Conservation (phyloP, 2,329 filamentous ascomycete genomes). For the Aspergillus ochraceus region DNA sequence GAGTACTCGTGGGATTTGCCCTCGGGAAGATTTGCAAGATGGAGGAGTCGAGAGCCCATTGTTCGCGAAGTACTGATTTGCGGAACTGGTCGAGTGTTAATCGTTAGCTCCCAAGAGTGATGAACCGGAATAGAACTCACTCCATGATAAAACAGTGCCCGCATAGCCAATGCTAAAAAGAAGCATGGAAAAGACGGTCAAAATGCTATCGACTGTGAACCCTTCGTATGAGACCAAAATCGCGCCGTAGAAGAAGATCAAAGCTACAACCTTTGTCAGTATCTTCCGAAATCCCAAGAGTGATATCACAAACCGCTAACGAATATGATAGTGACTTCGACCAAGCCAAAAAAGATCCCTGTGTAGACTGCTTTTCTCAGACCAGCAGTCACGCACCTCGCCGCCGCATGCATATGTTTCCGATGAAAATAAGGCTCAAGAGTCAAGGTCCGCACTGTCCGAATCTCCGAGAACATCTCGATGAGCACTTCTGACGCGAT, state of each 20-base stretch:
- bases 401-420: constrained; percentile 59
- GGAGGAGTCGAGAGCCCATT: constrained; percentile 70
- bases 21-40: constrained; percentile 62
- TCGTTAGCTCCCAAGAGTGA: background rate
- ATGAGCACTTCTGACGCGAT: constrained; percentile 63
- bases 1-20: constrained; percentile 58
- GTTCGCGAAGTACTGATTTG: constrained; percentile 75
- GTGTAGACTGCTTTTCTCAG: constrained; percentile 65
- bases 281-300: background rate
- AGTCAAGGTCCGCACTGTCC: constrained; percentile 72
- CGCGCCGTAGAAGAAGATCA: constrained; percentile 83
- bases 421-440: constrained; percentile 69
- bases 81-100: constrained; percentile 54
- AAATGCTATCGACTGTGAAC: constrained; percentile 57
- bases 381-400: constrained; percentile 60
- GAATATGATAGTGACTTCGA: constrained; percentile 70
- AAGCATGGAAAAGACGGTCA: constrained; percentile 77
- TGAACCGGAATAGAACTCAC: constrained; percentile 26
- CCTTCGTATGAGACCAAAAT: constrained; percentile 57
- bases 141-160: constrained; percentile 66
- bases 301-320: constrained; percentile 52
- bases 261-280: constrained; percentile 44
- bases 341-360: constrained; percentile 74
- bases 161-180: constrained; percentile 79
- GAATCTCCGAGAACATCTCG: constrained; percentile 77